Conservation (phyloP, 164 flowering plant genomes). For the Chimonanthus praecox region DNA sequence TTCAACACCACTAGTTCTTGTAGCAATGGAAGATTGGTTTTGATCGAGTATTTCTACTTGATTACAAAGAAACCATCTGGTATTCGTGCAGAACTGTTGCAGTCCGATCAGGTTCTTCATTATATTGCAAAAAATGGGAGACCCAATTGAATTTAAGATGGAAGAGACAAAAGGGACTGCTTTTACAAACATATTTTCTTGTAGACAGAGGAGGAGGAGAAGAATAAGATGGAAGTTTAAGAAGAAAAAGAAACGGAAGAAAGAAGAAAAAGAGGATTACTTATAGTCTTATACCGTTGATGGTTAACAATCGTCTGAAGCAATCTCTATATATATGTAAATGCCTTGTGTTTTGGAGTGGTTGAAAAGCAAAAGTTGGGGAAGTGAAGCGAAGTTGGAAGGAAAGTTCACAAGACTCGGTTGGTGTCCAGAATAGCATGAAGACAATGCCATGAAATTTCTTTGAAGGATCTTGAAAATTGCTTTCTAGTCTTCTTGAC, state of each 20-base stretch:
- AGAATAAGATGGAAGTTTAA: not conserved
- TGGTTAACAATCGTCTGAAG: not conserved
- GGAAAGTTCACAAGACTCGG: not conserved
- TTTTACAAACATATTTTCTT: not conserved
- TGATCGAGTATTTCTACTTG: not conserved
- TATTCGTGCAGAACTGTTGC: not conserved
- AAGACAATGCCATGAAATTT: not conserved
- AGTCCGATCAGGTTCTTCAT: not conserved
- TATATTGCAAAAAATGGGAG: not conserved
- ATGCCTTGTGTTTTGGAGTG: not conserved
- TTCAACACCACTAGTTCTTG: not conserved
- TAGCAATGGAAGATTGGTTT: not conserved
- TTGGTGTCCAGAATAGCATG: not conserved
- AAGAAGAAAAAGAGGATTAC: not conserved
- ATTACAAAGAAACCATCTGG: not conserved
- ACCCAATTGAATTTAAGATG: slow-evolving; percentile 1
- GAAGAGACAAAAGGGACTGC: not conserved
- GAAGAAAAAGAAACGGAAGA: not conserved
- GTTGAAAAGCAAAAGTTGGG: not conserved
- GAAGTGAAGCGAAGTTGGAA: not conserved
- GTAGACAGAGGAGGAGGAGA: not conserved
- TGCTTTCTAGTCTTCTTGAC: not conserved
- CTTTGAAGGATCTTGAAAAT: not conserved
- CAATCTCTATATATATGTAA: not conserved
- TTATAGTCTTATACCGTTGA: not conserved